Evolutionary conservation across 192 early-diverging fungal species (phyloP), one percentile per base, ranked within the genome.

Genomic region (Linnemannia schmuckeri): DNA sequence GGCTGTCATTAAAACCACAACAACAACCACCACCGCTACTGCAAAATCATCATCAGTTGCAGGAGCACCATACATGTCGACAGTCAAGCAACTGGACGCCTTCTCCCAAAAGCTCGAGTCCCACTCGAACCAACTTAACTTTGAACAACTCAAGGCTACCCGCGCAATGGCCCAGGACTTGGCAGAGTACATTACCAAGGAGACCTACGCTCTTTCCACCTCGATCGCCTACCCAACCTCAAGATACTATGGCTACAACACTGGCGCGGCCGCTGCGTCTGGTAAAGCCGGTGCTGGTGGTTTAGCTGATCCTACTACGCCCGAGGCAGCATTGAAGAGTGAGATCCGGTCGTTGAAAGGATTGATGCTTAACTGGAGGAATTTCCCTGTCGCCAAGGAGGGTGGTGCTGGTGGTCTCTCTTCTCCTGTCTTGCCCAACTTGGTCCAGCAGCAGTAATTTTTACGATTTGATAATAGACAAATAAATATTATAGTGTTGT

Each of bases 271-370:
- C 3, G 79, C 80, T 22, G 79, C 76, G 0, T 78, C 85, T 24
- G 85, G 85, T 4, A 81, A 81, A 33, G 61, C 55, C 7, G 79
- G 79, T 35, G 80, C 55, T 9, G 79, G 79, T 35, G 80, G 84
- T n/a, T 15, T 81, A 27, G 8, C 71, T 6, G 85, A 87, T 9
- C 76, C 85, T 5, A 78, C 83, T 0, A 77, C 85, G 2, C 85
- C 82, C 6, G 83, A 88, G 46, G 69, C 81, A 13, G 86, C 82
- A 37, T 75, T 91, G 61, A 91, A 91, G 81, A 88, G 86, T 27
- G 91, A 91, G 55, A 91, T 91, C 57, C 79, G 89, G 52, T 88
- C 88, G 6, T 77, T 91, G 57, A 91, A 91, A 66, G 91, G 89
- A 0, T 52, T 88, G 46, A 73, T 91, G 41, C 79, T 91, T 17